Conservation (phyloP, 2,329 filamentous ascomycete species). For the Calonectria crousiana region DNA sequence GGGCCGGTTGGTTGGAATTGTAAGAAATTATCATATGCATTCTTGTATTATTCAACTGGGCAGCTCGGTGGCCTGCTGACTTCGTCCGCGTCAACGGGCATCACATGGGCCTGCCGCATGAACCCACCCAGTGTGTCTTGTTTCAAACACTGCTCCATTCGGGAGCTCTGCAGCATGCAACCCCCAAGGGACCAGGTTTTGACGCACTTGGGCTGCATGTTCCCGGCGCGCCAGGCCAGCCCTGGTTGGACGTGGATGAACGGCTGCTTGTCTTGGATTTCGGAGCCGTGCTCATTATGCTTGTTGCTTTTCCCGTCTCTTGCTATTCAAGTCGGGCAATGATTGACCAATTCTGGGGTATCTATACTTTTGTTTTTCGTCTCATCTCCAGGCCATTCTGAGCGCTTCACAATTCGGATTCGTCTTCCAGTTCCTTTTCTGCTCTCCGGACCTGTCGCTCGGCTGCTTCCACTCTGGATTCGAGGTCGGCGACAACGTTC, state of each 20-base stretch:
- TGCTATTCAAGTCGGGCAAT: background rate
- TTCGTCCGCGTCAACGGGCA: background rate
- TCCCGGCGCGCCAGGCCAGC: background rate
- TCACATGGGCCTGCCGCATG: background rate
- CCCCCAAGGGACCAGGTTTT: background rate
- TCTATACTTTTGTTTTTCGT: background rate
- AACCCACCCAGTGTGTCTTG: constrained; percentile 1
- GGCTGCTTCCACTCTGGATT: constrained; percentile 73
- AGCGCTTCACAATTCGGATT: constrained; percentile 40
- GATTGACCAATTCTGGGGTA: constrained; percentile 3
- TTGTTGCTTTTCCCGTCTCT: constrained; percentile 5
- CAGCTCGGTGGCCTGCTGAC: background rate
- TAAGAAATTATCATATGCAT: background rate
- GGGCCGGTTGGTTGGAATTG: background rate
- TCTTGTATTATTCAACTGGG: background rate
- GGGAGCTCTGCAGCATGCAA: background rate
- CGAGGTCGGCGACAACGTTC: constrained; percentile 77
- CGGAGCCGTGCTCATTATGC: background rate
- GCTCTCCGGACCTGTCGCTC: constrained; percentile 75
- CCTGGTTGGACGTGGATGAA: background rate
- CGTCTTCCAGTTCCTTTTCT: constrained; percentile 59
- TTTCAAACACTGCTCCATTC: background rate
- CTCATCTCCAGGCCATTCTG: background rate
- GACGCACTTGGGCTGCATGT: background rate
- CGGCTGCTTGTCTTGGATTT: background rate